These are phyloP conservation scores for Penstemon barbatus DNA, from an alignment of 257 asterid species.

Conservation along the genomic window DNA sequence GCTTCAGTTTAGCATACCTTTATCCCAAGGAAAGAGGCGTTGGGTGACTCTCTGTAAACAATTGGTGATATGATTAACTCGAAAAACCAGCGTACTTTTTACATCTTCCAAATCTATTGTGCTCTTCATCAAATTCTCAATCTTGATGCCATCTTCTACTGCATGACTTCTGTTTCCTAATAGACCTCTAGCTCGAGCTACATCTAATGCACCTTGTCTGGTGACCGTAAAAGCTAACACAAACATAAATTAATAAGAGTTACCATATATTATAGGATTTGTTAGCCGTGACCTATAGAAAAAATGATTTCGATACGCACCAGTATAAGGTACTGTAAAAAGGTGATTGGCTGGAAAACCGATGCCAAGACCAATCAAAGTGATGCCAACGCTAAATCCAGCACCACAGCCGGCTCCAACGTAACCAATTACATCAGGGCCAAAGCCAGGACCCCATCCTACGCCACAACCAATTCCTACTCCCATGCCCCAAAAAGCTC, in stretches of 20 bases:
- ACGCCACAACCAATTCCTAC: constrained; percentile 93
- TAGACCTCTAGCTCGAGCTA: constrained; percentile 41
- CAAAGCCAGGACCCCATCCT: constrained; percentile 99
- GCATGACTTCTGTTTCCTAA: constrained; percentile 32
- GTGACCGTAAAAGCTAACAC: constrained; percentile 50
- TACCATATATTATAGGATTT: not conserved
- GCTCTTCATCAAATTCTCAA: constrained; percentile 8
- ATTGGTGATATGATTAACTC: constrained; percentile 37
- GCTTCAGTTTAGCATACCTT: constrained; percentile 41
- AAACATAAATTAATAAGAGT: not conserved
- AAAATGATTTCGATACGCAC: constrained; percentile 35
- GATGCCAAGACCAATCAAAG: constrained; percentile 76
- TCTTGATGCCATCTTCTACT: constrained; percentile 32
- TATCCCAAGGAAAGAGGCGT: constrained; percentile 36
- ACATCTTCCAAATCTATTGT: constrained; percentile 34
- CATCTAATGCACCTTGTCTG: constrained; percentile 44
- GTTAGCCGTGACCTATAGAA: not conserved
- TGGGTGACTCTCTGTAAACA: constrained; percentile 42
- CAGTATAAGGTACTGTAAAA: constrained; percentile 50
- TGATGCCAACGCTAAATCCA: constrained; percentile 84
- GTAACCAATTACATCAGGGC: constrained; percentile 88
- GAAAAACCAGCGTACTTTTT: constrained; percentile 36
- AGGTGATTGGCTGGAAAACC: constrained; percentile 80
- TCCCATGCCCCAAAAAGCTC: constrained; percentile 97
- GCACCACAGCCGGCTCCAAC: constrained; percentile 98